A percentile compares a stretch with the other conserved stretches of the same genome.
phyloP scores from a whole-genome alignment of 768 basidiomycete species.

The Suillus tomentosus region DNA sequence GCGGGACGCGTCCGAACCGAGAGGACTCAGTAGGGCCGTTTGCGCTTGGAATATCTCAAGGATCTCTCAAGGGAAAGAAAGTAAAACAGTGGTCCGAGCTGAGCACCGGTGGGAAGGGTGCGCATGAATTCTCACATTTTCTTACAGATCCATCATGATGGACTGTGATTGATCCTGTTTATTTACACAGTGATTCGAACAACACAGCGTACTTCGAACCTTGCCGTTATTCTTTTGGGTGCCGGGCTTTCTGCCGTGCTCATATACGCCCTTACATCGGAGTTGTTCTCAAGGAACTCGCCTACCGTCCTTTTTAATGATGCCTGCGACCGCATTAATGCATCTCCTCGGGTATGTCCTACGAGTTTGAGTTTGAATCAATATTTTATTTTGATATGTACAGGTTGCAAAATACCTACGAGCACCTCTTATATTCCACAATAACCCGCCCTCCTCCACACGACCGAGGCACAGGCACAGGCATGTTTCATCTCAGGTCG shows the following conservation, averaged over 20 bases:
- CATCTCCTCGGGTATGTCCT: conserved; percentile 44
- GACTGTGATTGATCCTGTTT: background rate
- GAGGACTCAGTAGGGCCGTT: conserved; percentile 78
- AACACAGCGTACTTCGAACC: conserved; percentile 52
- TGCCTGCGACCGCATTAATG: conserved; percentile 52
- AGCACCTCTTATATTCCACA: conserved; percentile 73
- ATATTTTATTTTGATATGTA: background rate
- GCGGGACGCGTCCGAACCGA: conserved; percentile 35
- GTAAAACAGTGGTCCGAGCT: conserved; percentile 81
- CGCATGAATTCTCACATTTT: conserved; percentile 17
- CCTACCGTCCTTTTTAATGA: conserved; percentile 78
- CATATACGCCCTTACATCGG: conserved; percentile 75
- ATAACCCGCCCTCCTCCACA: conserved; percentile 72
- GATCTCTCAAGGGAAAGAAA: conserved; percentile 53
- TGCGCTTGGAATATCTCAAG: conserved; percentile 66
- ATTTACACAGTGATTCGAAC: conserved; percentile 47
- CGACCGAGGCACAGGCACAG: conserved; percentile 83
- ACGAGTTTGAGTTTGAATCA: background rate
- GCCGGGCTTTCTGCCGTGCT: conserved; percentile 78
- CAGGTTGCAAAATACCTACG: conserved; percentile 74
- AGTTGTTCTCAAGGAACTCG: conserved; percentile 86
- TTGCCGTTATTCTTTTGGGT: conserved; percentile 67
- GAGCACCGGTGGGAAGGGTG: conserved; percentile 76
- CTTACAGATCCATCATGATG: background rate
- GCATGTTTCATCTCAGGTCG: conserved; percentile 78